Evolutionary conservation across 2,329 filamentous ascomycete genomes (phyloP).

Genomic region (Arthrocladium fulminans): DNA sequence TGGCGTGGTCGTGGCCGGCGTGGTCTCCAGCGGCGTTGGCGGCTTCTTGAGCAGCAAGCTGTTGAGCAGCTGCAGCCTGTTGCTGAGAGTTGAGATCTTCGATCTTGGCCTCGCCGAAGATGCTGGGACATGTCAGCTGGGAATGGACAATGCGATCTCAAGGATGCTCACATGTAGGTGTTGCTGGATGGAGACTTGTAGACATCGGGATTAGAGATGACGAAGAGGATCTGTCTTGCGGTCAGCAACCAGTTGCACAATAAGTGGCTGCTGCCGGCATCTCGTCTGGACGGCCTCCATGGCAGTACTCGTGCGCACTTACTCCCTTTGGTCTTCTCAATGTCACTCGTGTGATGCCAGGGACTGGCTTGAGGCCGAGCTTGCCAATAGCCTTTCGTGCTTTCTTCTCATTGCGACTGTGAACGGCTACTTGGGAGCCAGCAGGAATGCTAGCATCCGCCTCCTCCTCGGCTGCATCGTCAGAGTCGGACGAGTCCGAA

Average conservation of each 20-base stretch:
- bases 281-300: too few relatives aligned
- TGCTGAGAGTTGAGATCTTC: constrained; percentile 98
- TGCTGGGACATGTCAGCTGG: constrained; percentile 46
- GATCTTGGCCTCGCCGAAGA: constrained; percentile 99
- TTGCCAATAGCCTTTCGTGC: constrained; percentile 98
- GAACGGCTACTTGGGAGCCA: constrained; percentile 80
- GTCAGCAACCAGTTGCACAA: constrained; percentile 1
- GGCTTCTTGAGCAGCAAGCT: constrained; percentile 71
- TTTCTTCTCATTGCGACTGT: constrained; percentile 99
- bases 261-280: neutral
- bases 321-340: constrained; percentile 98
- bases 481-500: constrained; percentile 42
- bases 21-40: constrained; percentile 43
- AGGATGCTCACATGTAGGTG: constrained; percentile 83
- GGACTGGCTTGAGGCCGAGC: constrained; percentile 90
- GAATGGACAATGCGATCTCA: constrained; percentile 19
- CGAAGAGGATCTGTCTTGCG: constrained; percentile 76
- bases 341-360: constrained; percentile 96
- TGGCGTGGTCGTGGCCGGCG: constrained; percentile 47
- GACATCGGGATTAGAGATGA: constrained; percentile 98
- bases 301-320: constrained; percentile 48
- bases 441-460: constrained; percentile 60
- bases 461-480: constrained; percentile 36
- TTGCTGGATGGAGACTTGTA: constrained; percentile 99
- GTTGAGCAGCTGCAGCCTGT: constrained; percentile 89